Conservation (phyloP, 2,329 filamentous ascomycete genomes). For the Fusarium newnesense region DNA sequence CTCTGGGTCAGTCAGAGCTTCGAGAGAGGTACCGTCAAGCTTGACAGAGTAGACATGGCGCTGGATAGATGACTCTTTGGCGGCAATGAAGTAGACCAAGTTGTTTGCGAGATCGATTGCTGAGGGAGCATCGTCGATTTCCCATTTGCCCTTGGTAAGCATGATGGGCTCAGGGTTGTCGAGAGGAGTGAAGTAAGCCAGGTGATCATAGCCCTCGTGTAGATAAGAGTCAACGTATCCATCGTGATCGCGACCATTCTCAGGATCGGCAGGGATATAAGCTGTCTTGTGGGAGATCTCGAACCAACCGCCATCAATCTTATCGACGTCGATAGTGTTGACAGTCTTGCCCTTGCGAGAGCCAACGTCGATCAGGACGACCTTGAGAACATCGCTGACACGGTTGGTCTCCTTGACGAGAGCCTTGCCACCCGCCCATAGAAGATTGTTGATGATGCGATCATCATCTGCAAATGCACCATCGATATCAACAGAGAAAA, state of each 20-base stretch:
- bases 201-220: constrained; percentile 85
- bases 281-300: constrained; percentile 89
- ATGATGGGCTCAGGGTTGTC: constrained; percentile 84
- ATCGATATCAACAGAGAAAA: constrained; percentile 81
- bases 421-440: constrained; percentile 89
- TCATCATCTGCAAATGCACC: constrained; percentile 84
- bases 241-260: constrained; percentile 79
- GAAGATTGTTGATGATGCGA: constrained; percentile 89
- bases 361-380: constrained; percentile 84
- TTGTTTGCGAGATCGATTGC: constrained; percentile 87
- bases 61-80: constrained; percentile 87
- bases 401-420: constrained; percentile 93
- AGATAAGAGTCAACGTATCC: constrained; percentile 95
- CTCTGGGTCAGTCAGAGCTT: constrained; percentile 77
- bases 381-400: constrained; percentile 89
- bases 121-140: constrained; percentile 86
- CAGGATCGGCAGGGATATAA: constrained; percentile 85
- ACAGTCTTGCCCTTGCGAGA: constrained; percentile 80
- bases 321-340: constrained; percentile 79
- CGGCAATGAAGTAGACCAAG: constrained; percentile 89
- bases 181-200: constrained; percentile 92
- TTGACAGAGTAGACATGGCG: constrained; percentile 92
- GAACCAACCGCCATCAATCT: constrained; percentile 96
- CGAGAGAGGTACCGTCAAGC: constrained; percentile 79
- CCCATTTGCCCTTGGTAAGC: constrained; percentile 91